Conservation (phyloP, 1,139 yeast genomes). For the Kodamaea arcana region DNA sequence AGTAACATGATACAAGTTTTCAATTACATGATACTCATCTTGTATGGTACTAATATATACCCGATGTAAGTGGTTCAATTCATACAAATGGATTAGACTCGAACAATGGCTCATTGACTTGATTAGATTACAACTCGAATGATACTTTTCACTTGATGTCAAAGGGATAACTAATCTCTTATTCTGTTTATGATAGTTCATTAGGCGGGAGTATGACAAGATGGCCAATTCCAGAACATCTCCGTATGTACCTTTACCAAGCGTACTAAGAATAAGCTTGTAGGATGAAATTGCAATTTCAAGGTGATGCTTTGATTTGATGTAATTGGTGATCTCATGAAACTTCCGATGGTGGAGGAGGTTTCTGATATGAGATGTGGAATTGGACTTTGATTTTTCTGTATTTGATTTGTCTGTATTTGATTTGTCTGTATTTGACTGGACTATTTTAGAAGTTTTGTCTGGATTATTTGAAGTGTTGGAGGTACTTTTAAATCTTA, state of each 20-base stretch:
- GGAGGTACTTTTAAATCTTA: no score
- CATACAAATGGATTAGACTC: conserved; percentile 16
- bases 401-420: no score
- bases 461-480: no score
- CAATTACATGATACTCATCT: conserved; percentile 4
- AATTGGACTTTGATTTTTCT: no score
- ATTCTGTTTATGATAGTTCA: conserved; percentile 11
- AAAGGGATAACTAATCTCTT: conserved; percentile 9
- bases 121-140: conserved; percentile 9
- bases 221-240: conserved; percentile 12
- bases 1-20: conserved; percentile 21
- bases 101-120: conserved; percentile 10
- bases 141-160: conserved; percentile 8
- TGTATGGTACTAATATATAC: conserved; percentile 11
- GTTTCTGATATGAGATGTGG: neutral
- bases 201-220: conserved; percentile 12
- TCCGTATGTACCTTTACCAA: conserved; percentile 2
- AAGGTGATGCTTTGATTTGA: conserved; percentile 1
- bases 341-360: conserved; percentile 1
- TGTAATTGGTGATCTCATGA: conserved; percentile 1
- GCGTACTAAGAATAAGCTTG: conserved; percentile 3
- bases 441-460: no score
- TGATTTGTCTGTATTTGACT: no score
- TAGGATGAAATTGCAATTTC: conserved; percentile 3
- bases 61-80: conserved; percentile 19